Conservation (phyloP, 495 filamentous ascomycete genomes). For the Lophium mytilinum region DNA sequence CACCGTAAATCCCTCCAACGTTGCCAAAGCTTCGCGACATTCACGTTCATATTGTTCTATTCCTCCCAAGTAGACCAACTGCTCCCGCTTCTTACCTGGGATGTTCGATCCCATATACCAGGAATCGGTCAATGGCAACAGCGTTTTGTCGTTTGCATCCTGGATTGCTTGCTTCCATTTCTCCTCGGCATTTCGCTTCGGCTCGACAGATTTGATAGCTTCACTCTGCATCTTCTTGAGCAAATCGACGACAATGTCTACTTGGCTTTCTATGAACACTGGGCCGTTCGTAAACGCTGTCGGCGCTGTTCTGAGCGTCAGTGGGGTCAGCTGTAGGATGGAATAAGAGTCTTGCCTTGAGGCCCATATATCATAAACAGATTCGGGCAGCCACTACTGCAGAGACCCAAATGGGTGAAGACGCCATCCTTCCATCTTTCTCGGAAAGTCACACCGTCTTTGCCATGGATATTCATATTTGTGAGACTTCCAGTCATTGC, state of each 20-base stretch:
- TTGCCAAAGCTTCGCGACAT: too few species aligned
- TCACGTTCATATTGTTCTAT: too few species aligned
- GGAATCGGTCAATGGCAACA: constrained; percentile 2
- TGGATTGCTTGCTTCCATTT: constrained; percentile 3
- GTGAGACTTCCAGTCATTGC: constrained; percentile 32
- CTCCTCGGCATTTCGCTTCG: not conserved
- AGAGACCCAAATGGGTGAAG: constrained; percentile 28
- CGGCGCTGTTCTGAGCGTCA: too few species aligned
- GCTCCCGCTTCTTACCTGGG: constrained; percentile 16
- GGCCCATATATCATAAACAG: constrained; percentile 36
- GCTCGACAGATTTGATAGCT: not conserved
- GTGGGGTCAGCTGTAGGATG: too few species aligned
- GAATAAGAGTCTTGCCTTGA: too few species aligned
- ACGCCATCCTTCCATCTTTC: constrained; percentile 27
- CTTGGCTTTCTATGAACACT: constrained; percentile 5
- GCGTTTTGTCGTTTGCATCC: not conserved
- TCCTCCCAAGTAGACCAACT: constrained; percentile 14
- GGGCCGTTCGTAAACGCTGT: constrained; percentile 17
- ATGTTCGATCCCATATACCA: constrained; percentile 20
- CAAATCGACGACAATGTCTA: not conserved
- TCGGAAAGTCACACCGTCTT: constrained; percentile 19
- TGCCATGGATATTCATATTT: constrained; percentile 29
- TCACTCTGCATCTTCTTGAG: constrained; percentile 1
- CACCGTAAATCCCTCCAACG: too few species aligned
- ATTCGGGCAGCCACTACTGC: constrained; percentile 30